phyloP scores from a whole-genome alignment of 2,329 filamentous ascomycete genomes.

The Arthroderma sp. region DNA sequence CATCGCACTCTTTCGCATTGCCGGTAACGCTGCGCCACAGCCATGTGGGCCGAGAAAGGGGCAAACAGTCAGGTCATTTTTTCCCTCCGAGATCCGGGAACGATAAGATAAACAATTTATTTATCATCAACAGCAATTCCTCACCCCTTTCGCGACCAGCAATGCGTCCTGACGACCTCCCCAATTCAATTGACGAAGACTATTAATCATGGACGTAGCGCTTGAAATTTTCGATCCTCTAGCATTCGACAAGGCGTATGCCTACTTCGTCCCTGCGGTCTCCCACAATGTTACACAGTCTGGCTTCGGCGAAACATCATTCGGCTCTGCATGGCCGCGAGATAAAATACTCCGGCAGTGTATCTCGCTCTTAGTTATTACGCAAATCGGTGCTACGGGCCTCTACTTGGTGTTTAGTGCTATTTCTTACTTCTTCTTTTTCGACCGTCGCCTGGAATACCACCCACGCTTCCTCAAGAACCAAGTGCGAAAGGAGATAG shows the following conservation, averaged over 20 bases:
- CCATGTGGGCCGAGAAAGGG: too few relatives aligned
- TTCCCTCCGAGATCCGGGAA: too few relatives aligned
- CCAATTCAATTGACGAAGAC: too few relatives aligned
- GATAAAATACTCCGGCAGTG: conserved; percentile 58
- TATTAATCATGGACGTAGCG: conserved; percentile 59
- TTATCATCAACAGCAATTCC: too few relatives aligned
- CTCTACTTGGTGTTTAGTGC: conserved; percentile 65
- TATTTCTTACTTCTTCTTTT: conserved; percentile 65
- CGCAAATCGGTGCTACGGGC: conserved; percentile 45
- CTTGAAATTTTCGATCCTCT: conserved; percentile 64
- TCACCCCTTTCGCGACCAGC: too few relatives aligned
- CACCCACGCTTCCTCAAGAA: conserved; percentile 81
- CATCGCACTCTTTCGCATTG: too few relatives aligned
- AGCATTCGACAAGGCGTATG: conserved; percentile 58
- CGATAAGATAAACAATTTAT: too few relatives aligned
- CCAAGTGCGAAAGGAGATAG: conserved; percentile 65
- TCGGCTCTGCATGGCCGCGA: conserved; percentile 45
- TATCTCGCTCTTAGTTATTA: conserved; percentile 57
- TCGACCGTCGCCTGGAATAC: conserved; percentile 63
- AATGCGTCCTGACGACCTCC: too few relatives aligned
- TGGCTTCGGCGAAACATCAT: conserved; percentile 38
- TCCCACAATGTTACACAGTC: conserved; percentile 48
- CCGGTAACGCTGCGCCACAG: too few relatives aligned
- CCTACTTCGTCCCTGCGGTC: conserved; percentile 47
- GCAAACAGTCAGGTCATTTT: too few relatives aligned